These are phyloP conservation scores for Clavispora asparagi DNA, from an alignment of 805 yeast genomes.

Conservation along the genomic window DNA sequence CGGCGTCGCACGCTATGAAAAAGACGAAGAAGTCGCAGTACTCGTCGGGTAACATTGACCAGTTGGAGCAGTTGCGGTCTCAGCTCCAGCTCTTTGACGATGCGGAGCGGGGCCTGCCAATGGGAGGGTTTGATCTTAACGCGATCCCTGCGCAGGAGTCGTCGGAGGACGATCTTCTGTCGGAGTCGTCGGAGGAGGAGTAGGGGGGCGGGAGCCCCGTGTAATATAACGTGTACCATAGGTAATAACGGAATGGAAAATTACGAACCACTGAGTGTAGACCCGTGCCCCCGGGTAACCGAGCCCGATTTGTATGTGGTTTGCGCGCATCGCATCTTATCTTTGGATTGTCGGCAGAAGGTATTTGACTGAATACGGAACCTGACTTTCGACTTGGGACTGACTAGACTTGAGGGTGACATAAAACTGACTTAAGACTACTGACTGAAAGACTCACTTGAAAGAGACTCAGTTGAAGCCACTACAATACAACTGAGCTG, in stretches of 20 bases:
- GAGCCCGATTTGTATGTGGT: background rate
- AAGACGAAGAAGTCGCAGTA: slow-evolving; percentile 34
- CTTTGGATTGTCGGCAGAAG: too few species aligned
- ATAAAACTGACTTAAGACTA: too few species aligned
- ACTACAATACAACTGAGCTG: too few species aligned
- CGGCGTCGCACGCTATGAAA: slow-evolving; percentile 36
- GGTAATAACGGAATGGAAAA: background rate
- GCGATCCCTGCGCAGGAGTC: slow-evolving; percentile 36
- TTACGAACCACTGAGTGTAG: background rate
- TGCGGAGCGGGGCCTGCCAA: slow-evolving; percentile 19
- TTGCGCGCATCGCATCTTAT: background rate
- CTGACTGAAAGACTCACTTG: too few species aligned
- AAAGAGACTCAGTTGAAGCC: too few species aligned
- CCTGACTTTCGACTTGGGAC: too few species aligned
- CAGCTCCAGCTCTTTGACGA: slow-evolving; percentile 43
- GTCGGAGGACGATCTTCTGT: slow-evolving; percentile 47
- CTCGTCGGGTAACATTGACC: slow-evolving; percentile 30
- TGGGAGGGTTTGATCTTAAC: slow-evolving; percentile 25
- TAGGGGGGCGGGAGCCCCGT: slow-evolving; percentile 17
- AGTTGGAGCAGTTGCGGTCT: slow-evolving; percentile 63
- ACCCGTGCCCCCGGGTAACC: background rate
- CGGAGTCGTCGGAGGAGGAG: slow-evolving; percentile 72
- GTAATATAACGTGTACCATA: slow-evolving; percentile 15
- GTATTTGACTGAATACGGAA: too few species aligned
- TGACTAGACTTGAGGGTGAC: too few species aligned